Conservation (phyloP, 768 basidiomycete genomes). For the Boletellus ananas region DNA sequence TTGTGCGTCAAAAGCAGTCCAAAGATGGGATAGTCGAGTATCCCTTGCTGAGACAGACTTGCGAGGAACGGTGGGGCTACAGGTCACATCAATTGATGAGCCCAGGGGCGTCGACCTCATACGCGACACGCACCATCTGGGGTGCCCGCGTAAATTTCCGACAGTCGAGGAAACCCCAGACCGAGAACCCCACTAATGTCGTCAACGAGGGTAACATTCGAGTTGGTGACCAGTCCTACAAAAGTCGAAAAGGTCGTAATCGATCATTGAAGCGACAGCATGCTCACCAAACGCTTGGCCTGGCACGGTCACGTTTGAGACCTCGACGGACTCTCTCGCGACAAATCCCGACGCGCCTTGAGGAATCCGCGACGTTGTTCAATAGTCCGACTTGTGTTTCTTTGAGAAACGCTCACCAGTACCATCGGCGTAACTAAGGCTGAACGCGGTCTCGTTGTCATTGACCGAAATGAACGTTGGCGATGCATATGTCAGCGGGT, state of each 20-base stretch:
- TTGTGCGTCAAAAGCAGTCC: constrained; percentile 64
- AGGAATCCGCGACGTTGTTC: constrained; percentile 5
- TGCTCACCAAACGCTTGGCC: constrained; percentile 66
- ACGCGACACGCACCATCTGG: constrained; percentile 45
- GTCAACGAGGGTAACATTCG: constrained; percentile 60
- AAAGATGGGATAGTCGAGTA: constrained; percentile 71
- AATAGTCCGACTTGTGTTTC: neutral
- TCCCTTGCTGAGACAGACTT: constrained; percentile 56
- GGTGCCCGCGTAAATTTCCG: constrained; percentile 46
- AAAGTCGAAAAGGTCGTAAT: neutral
- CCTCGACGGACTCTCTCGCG: constrained; percentile 56
- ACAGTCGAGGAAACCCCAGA: constrained; percentile 72
- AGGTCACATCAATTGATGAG: neutral
- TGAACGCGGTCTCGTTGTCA: constrained; percentile 57
- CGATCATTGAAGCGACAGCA: neutral
- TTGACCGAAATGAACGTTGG: constrained; percentile 61
- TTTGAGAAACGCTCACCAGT: constrained; percentile 48
- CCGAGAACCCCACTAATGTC: constrained; percentile 71
- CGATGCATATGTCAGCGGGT: constrained; percentile 65
- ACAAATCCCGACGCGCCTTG: constrained; percentile 68
- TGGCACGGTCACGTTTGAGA: constrained; percentile 57
- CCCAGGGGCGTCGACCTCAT: neutral
- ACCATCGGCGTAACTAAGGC: constrained; percentile 60
- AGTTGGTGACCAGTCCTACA: constrained; percentile 56
- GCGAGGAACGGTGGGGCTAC: constrained; percentile 68